Percentiles rank a stretch among this genome's conserved stretches.
phyloP scores from a whole-genome alignment of 176 grass and related monocot genomes.

The Musa beccarii region DNA sequence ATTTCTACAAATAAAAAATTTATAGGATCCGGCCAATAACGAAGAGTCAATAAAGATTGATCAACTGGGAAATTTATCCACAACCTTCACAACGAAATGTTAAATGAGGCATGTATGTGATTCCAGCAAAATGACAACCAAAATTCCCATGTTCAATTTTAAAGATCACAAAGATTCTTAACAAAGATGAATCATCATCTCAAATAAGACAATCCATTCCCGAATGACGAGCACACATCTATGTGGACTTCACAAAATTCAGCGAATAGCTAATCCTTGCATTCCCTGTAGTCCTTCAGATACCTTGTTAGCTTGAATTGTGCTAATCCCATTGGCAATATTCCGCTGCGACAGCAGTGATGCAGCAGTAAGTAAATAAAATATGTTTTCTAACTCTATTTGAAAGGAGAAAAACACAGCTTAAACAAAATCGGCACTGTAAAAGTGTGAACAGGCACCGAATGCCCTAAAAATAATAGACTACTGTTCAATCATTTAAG shows the following conservation, averaged over 20 bases:
- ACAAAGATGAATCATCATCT: background rate
- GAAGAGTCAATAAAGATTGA: too few relatives aligned
- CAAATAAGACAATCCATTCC: too few relatives aligned
- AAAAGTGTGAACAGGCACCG: background rate
- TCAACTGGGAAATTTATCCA: too few relatives aligned
- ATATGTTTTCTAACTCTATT: too few relatives aligned
- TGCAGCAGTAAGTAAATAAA: too few relatives aligned
- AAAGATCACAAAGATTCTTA: background rate
- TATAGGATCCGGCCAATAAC: too few relatives aligned
- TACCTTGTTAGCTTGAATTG: constrained; percentile 81
- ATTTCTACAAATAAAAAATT: too few relatives aligned
- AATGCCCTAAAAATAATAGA: background rate
- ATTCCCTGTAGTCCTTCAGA: constrained; percentile 46
- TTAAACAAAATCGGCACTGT: background rate
- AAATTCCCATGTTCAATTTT: background rate
- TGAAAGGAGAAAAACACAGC: too few relatives aligned
- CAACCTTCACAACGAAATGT: too few relatives aligned
- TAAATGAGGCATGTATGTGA: background rate
- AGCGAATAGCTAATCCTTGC: constrained; percentile 52
- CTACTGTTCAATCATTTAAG: background rate
- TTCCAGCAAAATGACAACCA: background rate
- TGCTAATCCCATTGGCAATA: constrained; percentile 67
- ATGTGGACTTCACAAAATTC: background rate
- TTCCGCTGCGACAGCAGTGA: constrained; percentile 39
- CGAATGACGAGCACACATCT: too few relatives aligned